These are phyloP conservation scores for Arctium minus DNA, from an alignment of 129 eudicot genomes.

Conservation along the genomic window DNA sequence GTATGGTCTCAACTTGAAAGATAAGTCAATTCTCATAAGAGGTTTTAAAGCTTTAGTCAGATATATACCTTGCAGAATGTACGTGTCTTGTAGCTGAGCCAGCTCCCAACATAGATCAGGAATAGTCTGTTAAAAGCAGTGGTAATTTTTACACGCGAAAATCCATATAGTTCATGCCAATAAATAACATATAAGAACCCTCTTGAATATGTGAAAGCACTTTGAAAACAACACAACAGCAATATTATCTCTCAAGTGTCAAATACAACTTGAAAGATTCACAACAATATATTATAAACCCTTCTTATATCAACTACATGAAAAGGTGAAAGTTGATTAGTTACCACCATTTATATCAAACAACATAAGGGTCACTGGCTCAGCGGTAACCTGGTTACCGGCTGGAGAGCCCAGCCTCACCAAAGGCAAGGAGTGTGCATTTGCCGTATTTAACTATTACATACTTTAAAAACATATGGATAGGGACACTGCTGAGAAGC, in stretches of 20 bases:
- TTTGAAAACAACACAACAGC: not conserved
- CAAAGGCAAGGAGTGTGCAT: too few species aligned
- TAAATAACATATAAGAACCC: not conserved
- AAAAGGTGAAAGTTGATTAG: too few species aligned
- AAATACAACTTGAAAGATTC: too few species aligned
- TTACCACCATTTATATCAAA: too few species aligned
- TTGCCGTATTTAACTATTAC: too few species aligned
- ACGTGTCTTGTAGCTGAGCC: constrained; percentile 98
- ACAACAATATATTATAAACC: too few species aligned
- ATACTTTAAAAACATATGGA: too few species aligned
- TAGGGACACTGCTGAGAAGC: too few species aligned
- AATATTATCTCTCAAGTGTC: not conserved
- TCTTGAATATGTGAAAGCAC: not conserved
- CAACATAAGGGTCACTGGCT: too few species aligned
- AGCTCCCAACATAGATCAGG: constrained; percentile 98
- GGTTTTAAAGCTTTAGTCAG: not conserved
- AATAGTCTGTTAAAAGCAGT: constrained; percentile 58
- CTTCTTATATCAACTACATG: too few species aligned
- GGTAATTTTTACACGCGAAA: constrained; percentile 4
- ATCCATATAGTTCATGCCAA: not conserved
- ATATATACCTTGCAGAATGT: constrained; percentile 86
- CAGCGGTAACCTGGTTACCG: too few species aligned
- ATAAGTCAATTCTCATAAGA: not conserved
- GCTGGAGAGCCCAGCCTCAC: too few species aligned
- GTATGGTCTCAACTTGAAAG: not conserved